These are phyloP conservation scores for Spirogloea muscicola DNA, from an alignment of 139 green algal species.

Conservation along the genomic window DNA sequence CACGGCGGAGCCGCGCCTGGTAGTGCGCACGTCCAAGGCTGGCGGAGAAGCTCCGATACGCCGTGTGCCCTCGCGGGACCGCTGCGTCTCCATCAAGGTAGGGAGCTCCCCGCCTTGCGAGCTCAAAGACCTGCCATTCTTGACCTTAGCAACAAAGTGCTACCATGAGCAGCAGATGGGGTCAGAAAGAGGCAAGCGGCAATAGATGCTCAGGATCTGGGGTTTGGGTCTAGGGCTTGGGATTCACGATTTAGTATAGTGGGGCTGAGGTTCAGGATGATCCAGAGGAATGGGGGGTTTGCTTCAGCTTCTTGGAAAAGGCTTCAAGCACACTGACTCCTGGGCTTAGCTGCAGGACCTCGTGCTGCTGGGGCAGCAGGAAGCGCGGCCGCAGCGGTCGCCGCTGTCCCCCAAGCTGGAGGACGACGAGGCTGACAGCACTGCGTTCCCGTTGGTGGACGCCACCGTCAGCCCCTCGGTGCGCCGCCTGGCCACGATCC, in stretches of 20 bases:
- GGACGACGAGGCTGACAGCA: neutral
- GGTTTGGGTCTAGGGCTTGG: too few relatives aligned
- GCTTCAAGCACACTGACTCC: neutral
- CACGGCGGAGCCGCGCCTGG: conserved; percentile 26
- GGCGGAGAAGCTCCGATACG: neutral
- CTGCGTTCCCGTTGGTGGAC: neutral
- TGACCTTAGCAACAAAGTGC: too few relatives aligned
- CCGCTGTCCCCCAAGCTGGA: conserved; percentile 16
- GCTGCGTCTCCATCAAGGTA: conserved; percentile 23
- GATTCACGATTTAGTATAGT: too few relatives aligned
- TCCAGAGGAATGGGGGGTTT: neutral
- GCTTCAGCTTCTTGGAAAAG: too few relatives aligned
- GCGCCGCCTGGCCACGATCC: too few relatives aligned
- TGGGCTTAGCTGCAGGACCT: conserved; percentile 11
- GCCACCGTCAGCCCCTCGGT: too few relatives aligned
- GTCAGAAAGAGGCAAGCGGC: neutral
- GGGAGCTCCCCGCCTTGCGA: neutral
- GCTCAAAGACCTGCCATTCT: too few relatives aligned
- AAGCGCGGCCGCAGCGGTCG: neutral
- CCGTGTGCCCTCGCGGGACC: neutral
- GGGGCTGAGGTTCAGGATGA: too few relatives aligned
- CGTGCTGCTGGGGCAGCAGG: conserved; percentile 25
- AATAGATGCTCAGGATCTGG: too few relatives aligned
- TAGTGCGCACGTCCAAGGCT: neutral
- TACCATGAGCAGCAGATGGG: too few relatives aligned